A percentile compares a stretch with the other conserved stretches of the same genome.
Conservation (phyloP, 2,329 filamentous ascomycete species). For the Hypoxylon sp. region DNA sequence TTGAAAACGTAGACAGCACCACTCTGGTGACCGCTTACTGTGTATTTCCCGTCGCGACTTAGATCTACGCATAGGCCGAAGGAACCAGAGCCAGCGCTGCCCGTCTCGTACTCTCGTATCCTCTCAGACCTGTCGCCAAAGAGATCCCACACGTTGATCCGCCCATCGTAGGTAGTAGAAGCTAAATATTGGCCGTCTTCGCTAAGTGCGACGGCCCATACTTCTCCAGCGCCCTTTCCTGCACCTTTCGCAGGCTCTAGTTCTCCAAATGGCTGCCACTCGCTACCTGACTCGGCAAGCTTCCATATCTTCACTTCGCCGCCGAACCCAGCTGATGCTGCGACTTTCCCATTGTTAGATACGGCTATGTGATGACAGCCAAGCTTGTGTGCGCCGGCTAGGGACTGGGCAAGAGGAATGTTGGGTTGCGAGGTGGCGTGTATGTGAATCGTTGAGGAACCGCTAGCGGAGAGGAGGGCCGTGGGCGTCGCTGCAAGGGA, state of each 20-base stretch:
- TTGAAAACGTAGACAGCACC: conserved; percentile 95
- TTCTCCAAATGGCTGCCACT: conserved; percentile 67
- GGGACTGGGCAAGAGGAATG: conserved; percentile 84
- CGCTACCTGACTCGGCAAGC: conserved; percentile 71
- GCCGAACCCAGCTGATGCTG: conserved; percentile 89
- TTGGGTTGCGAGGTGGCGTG: conserved; percentile 80
- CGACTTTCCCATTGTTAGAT: conserved; percentile 76
- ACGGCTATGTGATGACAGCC: conserved; percentile 92
- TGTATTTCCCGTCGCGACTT: conserved; percentile 83
- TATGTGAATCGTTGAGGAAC: conserved; percentile 84
- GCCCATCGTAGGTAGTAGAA: conserved; percentile 88
- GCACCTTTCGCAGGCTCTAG: conserved; percentile 56
- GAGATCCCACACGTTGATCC: conserved; percentile 90
- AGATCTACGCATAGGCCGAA: conserved; percentile 93
- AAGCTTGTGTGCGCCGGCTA: conserved; percentile 84
- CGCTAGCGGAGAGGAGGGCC: conserved; percentile 85
- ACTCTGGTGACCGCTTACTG: conserved; percentile 93
- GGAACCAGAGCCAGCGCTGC: conserved; percentile 78
- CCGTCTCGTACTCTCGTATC: conserved; percentile 87
- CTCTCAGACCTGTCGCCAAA: conserved; percentile 69
- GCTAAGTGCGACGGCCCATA: conserved; percentile 91
- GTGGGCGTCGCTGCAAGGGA: conserved; percentile 81
- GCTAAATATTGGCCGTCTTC: conserved; percentile 87
- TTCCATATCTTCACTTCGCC: conserved; percentile 91
- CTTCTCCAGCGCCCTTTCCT: conserved; percentile 75